These are phyloP conservation scores for Lophiostoma macrostomum DNA, from an alignment of 495 filamentous ascomycete species.

Conservation along the genomic window DNA sequence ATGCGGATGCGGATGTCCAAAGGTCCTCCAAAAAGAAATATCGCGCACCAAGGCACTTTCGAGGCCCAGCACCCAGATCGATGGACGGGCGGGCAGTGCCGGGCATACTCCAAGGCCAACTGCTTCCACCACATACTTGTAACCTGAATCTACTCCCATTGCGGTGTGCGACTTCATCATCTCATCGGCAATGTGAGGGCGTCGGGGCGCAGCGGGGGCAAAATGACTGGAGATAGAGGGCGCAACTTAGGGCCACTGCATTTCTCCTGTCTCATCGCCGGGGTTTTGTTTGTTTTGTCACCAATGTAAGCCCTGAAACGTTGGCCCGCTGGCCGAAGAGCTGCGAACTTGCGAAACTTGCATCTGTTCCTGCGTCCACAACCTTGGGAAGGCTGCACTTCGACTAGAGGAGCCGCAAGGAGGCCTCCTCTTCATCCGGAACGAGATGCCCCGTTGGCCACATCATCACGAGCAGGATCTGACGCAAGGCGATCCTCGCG, in stretches of 20 bases:
- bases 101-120: slow-evolving; percentile 16
- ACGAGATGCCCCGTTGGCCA: not conserved
- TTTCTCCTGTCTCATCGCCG: slow-evolving; percentile 8
- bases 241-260: slow-evolving; percentile 5
- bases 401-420: no score
- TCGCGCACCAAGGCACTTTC: not conserved
- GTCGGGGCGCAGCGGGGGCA: slow-evolving; percentile 8
- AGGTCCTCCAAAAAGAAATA: not conserved
- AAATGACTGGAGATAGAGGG: slow-evolving; percentile 3
- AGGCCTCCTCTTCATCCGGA: not conserved
- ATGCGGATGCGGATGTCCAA: not conserved
- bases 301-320: slow-evolving; percentile 18
- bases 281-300: not conserved
- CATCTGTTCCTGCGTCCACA: slow-evolving; percentile 21
- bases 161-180: not conserved
- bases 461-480: not conserved
- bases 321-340: slow-evolving; percentile 9
- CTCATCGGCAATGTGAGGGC: slow-evolving; percentile 3
- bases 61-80: not conserved
- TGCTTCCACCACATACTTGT: no score
- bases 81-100: slow-evolving; percentile 8
- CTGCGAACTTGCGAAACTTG: not conserved
- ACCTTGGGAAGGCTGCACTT: not conserved
- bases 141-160: no score
- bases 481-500: not conserved